Evolutionary conservation across 1,139 yeast genomes (phyloP), one percentile per base, ranked within the genome.

Genomic region (Yamadazyma membranifaciens): DNA sequence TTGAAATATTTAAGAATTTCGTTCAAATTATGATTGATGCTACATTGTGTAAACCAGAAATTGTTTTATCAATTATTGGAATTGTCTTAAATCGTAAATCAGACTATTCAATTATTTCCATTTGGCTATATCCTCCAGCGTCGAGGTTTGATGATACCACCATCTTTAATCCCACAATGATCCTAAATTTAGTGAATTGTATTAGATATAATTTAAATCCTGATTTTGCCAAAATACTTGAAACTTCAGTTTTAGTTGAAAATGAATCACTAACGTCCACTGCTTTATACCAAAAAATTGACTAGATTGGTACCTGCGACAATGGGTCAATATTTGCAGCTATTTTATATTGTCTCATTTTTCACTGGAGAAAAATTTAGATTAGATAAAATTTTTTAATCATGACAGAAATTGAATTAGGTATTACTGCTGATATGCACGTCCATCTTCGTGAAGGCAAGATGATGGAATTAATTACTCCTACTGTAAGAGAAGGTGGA

Each of bases 401-500:
- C 9, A 43, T 42, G 30, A 36, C 46, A 36, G 72, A 70, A 51
- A 69, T 81, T 36, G 76, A 82, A 43, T 69, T 91, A 33, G 97
- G 96, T 6, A 66, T 79, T 42, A 87, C 97, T 10, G 97, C 96
- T 16, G 99, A 92, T 60, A 83, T 88, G 78, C 99, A 92, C 57
- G 98, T 92, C 38, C 99, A 92, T 59, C 77, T 94, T 28, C 85
- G 98, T 55, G 96, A 91, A 47, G 97, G 96, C 1, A 73, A 75
- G 12, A 88, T 94, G 96, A 88, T 88, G 85, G 83, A 87, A 51
- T 74, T 87, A 27, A 88, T 91, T 29, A 78, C 97, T 0, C 98
- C 98, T 9, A 85, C 96, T 0, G 86, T 92, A 13, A 78, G 83
- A 51, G 80, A 81, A 47, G 98, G 99, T 34, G 98, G 99, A 41